phyloP scores from a whole-genome alignment of 2,329 filamentous ascomycete species.

The Botryotinia globosa region DNA sequence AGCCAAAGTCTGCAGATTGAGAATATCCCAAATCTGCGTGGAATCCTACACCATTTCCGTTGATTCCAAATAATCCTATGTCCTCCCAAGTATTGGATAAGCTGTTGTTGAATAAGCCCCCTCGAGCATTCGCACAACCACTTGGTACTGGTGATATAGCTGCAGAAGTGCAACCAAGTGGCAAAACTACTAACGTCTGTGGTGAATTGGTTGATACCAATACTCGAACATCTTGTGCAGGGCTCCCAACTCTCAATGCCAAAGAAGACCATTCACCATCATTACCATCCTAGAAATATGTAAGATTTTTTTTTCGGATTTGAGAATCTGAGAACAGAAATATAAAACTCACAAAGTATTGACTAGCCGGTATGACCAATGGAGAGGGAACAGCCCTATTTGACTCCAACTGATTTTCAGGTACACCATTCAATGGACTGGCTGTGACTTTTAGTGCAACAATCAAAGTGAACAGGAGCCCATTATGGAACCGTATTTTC shows the following conservation, averaged over 20 bases:
- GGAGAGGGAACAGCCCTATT: conserved; percentile 19
- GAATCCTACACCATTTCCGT: conserved; percentile 41
- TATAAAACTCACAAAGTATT: conserved; percentile 25
- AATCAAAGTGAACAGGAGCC: conserved; percentile 6
- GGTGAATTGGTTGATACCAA: conserved; percentile 43
- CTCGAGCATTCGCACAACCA: conserved; percentile 48
- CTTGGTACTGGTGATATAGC: conserved; percentile 38
- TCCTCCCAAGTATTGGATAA: conserved; percentile 54
- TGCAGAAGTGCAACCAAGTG: conserved; percentile 36
- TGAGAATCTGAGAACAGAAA: not conserved
- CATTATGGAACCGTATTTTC: conserved; percentile 14
- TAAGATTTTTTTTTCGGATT: not conserved
- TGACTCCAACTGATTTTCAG: not conserved
- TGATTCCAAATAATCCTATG: conserved; percentile 40
- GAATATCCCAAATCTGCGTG: conserved; percentile 42
- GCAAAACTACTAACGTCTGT: conserved; percentile 38
- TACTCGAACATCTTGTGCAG: conserved; percentile 45
- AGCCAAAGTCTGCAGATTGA: conserved; percentile 30
- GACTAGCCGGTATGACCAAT: conserved; percentile 27
- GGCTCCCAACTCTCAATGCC: conserved; percentile 55
- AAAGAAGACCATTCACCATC: conserved; percentile 72
- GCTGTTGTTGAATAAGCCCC: conserved; percentile 53
- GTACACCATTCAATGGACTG: not conserved
- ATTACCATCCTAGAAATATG: conserved; percentile 51
- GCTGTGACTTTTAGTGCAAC: conserved; percentile 4